These are phyloP conservation scores for Penicillium parvum DNA, from an alignment of 495 filamentous ascomycete genomes.

Conservation along the genomic window DNA sequence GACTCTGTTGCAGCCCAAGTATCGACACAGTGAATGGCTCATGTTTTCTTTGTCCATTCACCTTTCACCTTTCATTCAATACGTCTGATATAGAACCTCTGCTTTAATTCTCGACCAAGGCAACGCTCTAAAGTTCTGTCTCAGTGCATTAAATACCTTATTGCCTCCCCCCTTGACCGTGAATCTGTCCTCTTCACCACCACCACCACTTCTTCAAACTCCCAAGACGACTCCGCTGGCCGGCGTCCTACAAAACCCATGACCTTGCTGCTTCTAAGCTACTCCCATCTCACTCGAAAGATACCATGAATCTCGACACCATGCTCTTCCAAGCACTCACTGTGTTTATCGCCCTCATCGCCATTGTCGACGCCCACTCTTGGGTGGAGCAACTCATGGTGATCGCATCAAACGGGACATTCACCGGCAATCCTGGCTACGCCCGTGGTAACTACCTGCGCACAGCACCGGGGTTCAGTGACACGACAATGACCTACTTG, in stretches of 20 bases:
- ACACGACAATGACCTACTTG: constrained; percentile 47
- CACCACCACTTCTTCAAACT: not conserved
- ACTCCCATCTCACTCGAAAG: not conserved
- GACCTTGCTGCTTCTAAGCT: not conserved
- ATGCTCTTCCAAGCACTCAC: constrained; percentile 10
- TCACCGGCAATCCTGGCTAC: constrained; percentile 64
- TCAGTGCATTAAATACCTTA: not conserved
- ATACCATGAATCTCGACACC: constrained; percentile 1
- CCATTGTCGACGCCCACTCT: constrained; percentile 53
- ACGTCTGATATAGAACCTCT: too few species aligned
- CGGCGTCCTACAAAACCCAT: constrained; percentile 5
- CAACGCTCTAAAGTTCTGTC: too few species aligned
- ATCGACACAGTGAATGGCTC: too few species aligned
- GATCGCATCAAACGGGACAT: constrained; percentile 69
- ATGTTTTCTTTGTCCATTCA: too few species aligned
- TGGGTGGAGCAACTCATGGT: constrained; percentile 74
- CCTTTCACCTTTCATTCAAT: too few species aligned
- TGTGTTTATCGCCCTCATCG: constrained; percentile 33
- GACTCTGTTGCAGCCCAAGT: too few species aligned
- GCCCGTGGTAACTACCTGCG: constrained; percentile 57
- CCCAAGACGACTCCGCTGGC: constrained; percentile 12
- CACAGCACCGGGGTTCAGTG: constrained; percentile 42
- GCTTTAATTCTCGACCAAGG: too few species aligned
- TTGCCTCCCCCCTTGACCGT: not conserved
- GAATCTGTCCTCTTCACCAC: not conserved